Conservation (phyloP, 306 rosid species). For the Corylus avellana region DNA sequence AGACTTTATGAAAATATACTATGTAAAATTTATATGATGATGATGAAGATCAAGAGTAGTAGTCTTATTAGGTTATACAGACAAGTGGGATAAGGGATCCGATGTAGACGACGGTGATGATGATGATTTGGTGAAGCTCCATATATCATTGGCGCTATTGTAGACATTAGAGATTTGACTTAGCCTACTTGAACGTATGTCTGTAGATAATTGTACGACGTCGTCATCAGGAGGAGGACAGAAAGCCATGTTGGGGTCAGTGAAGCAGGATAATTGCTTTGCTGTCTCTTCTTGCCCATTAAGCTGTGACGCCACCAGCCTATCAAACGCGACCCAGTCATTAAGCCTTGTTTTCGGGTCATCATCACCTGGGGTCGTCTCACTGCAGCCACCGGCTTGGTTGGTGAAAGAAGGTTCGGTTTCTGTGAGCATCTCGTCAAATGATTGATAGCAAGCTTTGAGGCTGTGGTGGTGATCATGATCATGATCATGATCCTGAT, state of each 20-base stretch:
- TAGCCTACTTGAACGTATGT: slow-evolving; percentile 32
- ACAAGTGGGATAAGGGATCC: slow-evolving; percentile 61
- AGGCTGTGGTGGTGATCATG: slow-evolving; percentile 9
- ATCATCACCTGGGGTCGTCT: slow-evolving; percentile 1
- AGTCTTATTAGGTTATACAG: slow-evolving; percentile 30
- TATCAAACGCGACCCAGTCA: slow-evolving; percentile 54
- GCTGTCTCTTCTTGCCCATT: slow-evolving; percentile 48
- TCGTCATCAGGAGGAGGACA: slow-evolving; percentile 30
- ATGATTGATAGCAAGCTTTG: slow-evolving; percentile 17
- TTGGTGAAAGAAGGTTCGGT: slow-evolving; percentile 27
- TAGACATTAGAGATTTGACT: slow-evolving; percentile 25
- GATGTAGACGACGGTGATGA: slow-evolving; percentile 39
- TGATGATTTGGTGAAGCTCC: slow-evolving; percentile 46
- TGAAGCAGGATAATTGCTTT: slow-evolving; percentile 40
- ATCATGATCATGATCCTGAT: slow-evolving; percentile 21
- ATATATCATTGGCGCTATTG: slow-evolving; percentile 38
- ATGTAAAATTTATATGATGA: background rate
- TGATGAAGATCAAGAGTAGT: background rate
- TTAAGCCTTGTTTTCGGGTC: slow-evolving; percentile 9
- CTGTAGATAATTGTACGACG: slow-evolving; percentile 31
- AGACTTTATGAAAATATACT: background rate
- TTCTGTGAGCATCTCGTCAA: slow-evolving; percentile 40
- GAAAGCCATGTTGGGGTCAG: slow-evolving; percentile 32
- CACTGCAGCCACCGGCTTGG: slow-evolving; percentile 8
- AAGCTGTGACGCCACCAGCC: slow-evolving; percentile 59